Base-by-base conservation (phyloP, 768 basidiomycete genomes). In the Cystobasidium onofrii region DNA sequence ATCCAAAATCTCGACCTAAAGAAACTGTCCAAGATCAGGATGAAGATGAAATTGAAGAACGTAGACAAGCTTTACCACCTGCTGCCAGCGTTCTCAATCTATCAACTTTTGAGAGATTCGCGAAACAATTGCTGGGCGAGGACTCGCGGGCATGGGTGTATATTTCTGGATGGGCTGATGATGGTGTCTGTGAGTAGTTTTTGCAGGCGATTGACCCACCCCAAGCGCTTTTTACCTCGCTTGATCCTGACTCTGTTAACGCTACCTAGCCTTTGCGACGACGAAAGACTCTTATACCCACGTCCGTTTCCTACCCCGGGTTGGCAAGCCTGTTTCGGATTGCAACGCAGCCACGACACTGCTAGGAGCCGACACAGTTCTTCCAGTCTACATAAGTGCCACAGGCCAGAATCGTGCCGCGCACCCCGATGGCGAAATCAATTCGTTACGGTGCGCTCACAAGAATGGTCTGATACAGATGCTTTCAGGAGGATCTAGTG, bases 321-420 rank as follows among this genome's bases (percentile, higher is more conserved):
- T 77, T 31, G 54, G 65, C 17, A 50, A 55, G 41, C 69, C 73
- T 36, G 81, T 82, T 62, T 76, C 75, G 15, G 54, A 79, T 13
- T 80, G 81, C 29, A 81, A 81, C 72, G 74, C 80, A 1, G 75
- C 76, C 1, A 81, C 82, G 0, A 78, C 74, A 36, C 87, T 94
- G 57, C 87, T 91, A 17, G 87, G 82, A 17, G 88, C 91, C 86
- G 80, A 83, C 83, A 63, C 86, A 87, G 25, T 85, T 86, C 85
- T 95, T 62, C 93, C 93, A 0, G 83, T 96, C 6, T 92, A 91
- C 79, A 88, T 91, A 62, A 87, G 87, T 62, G 90, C 88, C 36
- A 89, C 92, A 20, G 92, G 90, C 25, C 85, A 90, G 44, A 90
- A 90, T n/a, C 87, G 86, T 73, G 83, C 94, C 0, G 93, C 92